These are phyloP conservation scores for Akanthomyces uredinophilus DNA, from an alignment of 2,329 filamentous ascomycete species.

Conservation along the genomic window DNA sequence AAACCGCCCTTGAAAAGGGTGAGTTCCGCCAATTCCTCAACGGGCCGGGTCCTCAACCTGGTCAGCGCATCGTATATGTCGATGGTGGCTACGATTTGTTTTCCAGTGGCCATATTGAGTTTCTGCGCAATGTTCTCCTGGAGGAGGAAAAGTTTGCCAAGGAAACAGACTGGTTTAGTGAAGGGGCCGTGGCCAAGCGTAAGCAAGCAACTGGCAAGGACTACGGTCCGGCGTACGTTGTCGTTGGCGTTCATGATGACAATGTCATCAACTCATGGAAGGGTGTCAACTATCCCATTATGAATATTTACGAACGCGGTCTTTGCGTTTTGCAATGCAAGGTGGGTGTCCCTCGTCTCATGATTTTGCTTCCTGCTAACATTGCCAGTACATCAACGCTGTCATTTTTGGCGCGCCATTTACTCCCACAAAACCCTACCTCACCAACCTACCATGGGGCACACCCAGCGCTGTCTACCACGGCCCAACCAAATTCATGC, in stretches of 20 bases:
- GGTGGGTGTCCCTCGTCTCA: slow-evolving; percentile 42
- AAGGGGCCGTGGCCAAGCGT: slow-evolving; percentile 58
- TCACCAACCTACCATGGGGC: slow-evolving; percentile 68
- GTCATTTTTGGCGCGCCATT: slow-evolving; percentile 90
- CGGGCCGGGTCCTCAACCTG: slow-evolving; percentile 66
- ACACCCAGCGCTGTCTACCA: slow-evolving; percentile 83
- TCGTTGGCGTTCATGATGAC: slow-evolving; percentile 92
- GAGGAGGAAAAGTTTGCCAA: slow-evolving; percentile 66
- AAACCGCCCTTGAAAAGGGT: slow-evolving; percentile 50
- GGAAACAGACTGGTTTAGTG: slow-evolving; percentile 67
- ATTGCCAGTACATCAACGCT: slow-evolving; percentile 70
- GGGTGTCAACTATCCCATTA: slow-evolving; percentile 97
- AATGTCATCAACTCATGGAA: slow-evolving; percentile 95
- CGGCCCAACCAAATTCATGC: slow-evolving; percentile 91
- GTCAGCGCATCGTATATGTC: slow-evolving; percentile 86
- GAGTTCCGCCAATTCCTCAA: slow-evolving; percentile 63
- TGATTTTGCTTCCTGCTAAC: slow-evolving; percentile 18
- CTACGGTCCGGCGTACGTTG: slow-evolving; percentile 79
- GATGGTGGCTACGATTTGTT: slow-evolving; percentile 97
- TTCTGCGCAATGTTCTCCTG: slow-evolving; percentile 71
- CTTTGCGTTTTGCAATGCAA: slow-evolving; percentile 94
- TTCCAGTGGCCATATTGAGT: slow-evolving; percentile 94
- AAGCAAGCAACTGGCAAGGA: slow-evolving; percentile 59
- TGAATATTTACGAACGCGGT: slow-evolving; percentile 97
- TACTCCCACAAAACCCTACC: slow-evolving; percentile 72